These are phyloP conservation scores for Lachancea sp. DNA, from an alignment of 805 yeast species.

Conservation along the genomic window DNA sequence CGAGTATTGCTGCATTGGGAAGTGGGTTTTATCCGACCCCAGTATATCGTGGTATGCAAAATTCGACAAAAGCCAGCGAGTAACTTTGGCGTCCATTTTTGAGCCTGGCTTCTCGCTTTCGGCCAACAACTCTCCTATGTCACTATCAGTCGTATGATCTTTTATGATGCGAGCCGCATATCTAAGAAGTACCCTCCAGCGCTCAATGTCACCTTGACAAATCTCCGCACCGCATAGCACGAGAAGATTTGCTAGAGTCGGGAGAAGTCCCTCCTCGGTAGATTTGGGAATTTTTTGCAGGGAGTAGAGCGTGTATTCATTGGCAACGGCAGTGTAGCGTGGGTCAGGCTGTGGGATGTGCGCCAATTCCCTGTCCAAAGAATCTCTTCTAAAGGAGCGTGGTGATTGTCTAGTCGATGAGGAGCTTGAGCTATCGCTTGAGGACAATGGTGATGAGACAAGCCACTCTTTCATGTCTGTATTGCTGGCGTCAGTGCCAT, in stretches of 20 bases:
- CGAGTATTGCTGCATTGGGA: conserved; percentile 55
- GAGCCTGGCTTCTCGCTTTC: conserved; percentile 3
- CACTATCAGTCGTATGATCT: conserved; percentile 39
- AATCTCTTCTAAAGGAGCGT: background rate
- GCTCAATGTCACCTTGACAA: conserved; percentile 71
- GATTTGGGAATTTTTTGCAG: conserved; percentile 10
- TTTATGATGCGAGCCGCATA: conserved; percentile 60
- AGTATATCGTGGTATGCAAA: conserved; percentile 77
- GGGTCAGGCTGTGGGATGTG: background rate
- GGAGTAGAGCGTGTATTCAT: conserved; percentile 18
- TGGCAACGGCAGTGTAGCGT: conserved; percentile 16
- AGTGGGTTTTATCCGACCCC: conserved; percentile 61
- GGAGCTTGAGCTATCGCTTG: background rate
- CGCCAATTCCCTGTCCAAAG: background rate
- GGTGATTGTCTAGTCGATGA: background rate
- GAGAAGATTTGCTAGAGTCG: conserved; percentile 51
- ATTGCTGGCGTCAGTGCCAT: background rate
- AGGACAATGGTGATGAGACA: background rate
- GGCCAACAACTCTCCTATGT: conserved; percentile 7
- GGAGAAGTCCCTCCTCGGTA: conserved; percentile 8
- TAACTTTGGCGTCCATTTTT: conserved; percentile 10
- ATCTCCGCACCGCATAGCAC: conserved; percentile 75
- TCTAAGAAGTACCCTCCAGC: conserved; percentile 63
- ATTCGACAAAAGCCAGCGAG: conserved; percentile 63
- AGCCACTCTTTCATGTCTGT: background rate